Evolutionary conservation across 2,329 filamentous ascomycete genomes (phyloP).

Genomic region (Epicoccum sorghinum): DNA sequence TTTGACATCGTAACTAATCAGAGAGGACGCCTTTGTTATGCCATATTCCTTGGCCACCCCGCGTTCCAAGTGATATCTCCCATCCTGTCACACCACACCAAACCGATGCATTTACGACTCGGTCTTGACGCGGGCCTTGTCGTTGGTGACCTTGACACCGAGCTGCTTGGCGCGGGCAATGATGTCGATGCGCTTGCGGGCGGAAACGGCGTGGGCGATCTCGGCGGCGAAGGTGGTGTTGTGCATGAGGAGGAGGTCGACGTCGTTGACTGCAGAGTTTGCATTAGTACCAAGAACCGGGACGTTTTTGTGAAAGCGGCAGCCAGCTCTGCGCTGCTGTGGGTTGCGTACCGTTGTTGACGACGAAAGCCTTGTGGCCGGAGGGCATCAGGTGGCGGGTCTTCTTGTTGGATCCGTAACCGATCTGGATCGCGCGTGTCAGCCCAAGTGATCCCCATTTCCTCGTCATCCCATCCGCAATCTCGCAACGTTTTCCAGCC

Average conservation of each 20-base stretch:
- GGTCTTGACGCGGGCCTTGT: conserved; percentile 98
- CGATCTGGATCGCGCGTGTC: conserved; percentile 69
- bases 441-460: conserved; percentile 27
- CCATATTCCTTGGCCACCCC: conserved; percentile 10
- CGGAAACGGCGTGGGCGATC: conserved; percentile 97
- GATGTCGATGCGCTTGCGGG: conserved; percentile 98
- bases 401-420: conserved; percentile 99
- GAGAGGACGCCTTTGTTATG: conserved; percentile 46
- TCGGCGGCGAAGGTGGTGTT: conserved; percentile 99
- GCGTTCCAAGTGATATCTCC: conserved; percentile 29
- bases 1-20: conserved; percentile 46
- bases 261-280: conserved; percentile 66
- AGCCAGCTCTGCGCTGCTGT: too few species aligned
- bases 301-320: too few species aligned
- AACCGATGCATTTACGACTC: conserved; percentile 65
- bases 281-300: conserved; percentile 24
- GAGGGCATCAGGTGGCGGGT: conserved; percentile 98
- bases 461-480: background rate
- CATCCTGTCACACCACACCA: conserved; percentile 6
- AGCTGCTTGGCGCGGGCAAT: conserved; percentile 96
- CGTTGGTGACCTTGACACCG: conserved; percentile 99
- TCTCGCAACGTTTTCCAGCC: background rate
- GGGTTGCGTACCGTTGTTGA: conserved; percentile 73
- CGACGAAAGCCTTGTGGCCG: conserved; percentile 99
- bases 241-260: conserved; percentile 99